Evolutionary conservation across 129 eudicot genomes (phyloP).

Genomic region (carrot (Daucus carota)): DH1_v3.0 NC_030387.2:37231501-37232000

Average conservation of each 20-base stretch:
- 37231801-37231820: neutral
- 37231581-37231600: conserved; percentile 23
- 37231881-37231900: too few species aligned
- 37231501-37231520: conserved; percentile 46
- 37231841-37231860: too few species aligned
- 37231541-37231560: conserved; percentile 32
- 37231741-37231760: neutral
- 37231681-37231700: neutral
- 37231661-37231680: neutral
- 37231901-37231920: too few species aligned
- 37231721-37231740: neutral
- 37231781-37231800: neutral
- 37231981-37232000: too few species aligned
- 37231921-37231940: too few species aligned
- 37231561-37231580: conserved; percentile 27
- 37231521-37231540: conserved; percentile 41
- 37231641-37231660: neutral
- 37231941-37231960: too few species aligned
- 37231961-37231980: too few species aligned
- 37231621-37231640: conserved; percentile 15
- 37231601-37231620: conserved; percentile 25
- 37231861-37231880: too few species aligned
- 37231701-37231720: neutral
- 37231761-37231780: neutral
- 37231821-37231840: neutral